Evolutionary conservation across 2,329 filamentous ascomycete species (phyloP).

Genomic region (Cyphellophora europaea): DNA sequence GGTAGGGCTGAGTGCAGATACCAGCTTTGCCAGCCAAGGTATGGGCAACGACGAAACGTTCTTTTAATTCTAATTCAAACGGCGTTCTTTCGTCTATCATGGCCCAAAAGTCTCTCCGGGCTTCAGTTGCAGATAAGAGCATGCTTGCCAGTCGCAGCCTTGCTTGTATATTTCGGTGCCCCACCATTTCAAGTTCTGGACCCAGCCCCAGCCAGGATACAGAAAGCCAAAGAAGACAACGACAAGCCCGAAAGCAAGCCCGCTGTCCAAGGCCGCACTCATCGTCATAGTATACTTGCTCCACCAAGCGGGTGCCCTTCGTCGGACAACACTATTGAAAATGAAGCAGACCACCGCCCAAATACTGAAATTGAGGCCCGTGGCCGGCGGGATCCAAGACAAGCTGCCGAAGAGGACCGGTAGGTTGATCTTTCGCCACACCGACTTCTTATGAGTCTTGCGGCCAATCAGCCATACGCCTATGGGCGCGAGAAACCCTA

Average conservation of each 20-base stretch:
- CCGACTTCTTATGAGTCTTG: slow-evolving; percentile 45
- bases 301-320: slow-evolving; percentile 68
- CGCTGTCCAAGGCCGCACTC: slow-evolving; percentile 72
- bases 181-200: slow-evolving; percentile 73
- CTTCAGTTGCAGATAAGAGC: slow-evolving; percentile 56
- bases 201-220: slow-evolving; percentile 68
- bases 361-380: slow-evolving; percentile 77
- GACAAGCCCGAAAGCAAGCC: slow-evolving; percentile 71
- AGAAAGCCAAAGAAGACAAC: slow-evolving; percentile 79
- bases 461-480: slow-evolving; percentile 63
- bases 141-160: slow-evolving; percentile 79
- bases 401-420: slow-evolving; percentile 76
- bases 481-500: slow-evolving; percentile 67
- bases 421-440: slow-evolving; percentile 68
- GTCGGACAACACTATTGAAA: slow-evolving; percentile 70
- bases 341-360: slow-evolving; percentile 75
- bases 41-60: too few relatives aligned
- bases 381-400: slow-evolving; percentile 77
- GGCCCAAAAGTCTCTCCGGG: slow-evolving; percentile 51
- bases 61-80: too few relatives aligned
- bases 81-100: slow-evolving; percentile 1
- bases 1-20: too few relatives aligned
- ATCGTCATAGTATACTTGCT: slow-evolving; percentile 86
- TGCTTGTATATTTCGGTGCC: slow-evolving; percentile 77
- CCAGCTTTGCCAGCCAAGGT: too few relatives aligned